phyloP scores from a whole-genome alignment of 441 rosid genomes.

The Gossypium armourianum region DNA sequence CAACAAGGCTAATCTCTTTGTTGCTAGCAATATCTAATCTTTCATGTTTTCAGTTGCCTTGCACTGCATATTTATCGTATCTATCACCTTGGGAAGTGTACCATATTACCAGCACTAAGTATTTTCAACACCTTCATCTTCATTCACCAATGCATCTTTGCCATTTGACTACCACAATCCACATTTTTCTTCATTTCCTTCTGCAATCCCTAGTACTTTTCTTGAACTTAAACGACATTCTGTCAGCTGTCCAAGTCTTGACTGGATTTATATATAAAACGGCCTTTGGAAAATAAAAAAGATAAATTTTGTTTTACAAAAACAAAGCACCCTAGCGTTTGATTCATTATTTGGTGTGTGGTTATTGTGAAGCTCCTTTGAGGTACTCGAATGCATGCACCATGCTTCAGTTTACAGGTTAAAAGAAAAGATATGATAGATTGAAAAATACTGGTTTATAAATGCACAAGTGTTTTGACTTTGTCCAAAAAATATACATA shows the following conservation, averaged over 20 bases:
- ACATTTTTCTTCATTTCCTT: too few relatives aligned
- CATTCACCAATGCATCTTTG: neutral
- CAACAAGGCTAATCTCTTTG: neutral
- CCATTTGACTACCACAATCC: too few relatives aligned
- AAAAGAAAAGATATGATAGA: neutral
- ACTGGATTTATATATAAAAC: neutral
- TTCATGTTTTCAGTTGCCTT: neutral
- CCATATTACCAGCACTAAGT: neutral
- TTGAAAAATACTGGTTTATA: neutral
- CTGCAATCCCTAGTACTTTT: neutral
- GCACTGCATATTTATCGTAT: neutral
- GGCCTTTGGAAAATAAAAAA: too few relatives aligned
- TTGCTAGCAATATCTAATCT: neutral
- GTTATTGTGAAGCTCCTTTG: too few relatives aligned
- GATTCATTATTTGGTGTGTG: too few relatives aligned
- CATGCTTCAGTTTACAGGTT: neutral
- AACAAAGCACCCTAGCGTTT: too few relatives aligned
- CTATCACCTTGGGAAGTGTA: neutral
- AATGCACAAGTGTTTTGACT: neutral
- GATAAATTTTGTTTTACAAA: too few relatives aligned
- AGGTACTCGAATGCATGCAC: too few relatives aligned
- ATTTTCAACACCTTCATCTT: neutral
- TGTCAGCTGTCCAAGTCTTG: neutral
- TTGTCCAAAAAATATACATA: neutral
- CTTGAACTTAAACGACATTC: neutral